Conservation (phyloP, 345 rosid genomes). For the Eucalyptus guilfoylei region DNA sequence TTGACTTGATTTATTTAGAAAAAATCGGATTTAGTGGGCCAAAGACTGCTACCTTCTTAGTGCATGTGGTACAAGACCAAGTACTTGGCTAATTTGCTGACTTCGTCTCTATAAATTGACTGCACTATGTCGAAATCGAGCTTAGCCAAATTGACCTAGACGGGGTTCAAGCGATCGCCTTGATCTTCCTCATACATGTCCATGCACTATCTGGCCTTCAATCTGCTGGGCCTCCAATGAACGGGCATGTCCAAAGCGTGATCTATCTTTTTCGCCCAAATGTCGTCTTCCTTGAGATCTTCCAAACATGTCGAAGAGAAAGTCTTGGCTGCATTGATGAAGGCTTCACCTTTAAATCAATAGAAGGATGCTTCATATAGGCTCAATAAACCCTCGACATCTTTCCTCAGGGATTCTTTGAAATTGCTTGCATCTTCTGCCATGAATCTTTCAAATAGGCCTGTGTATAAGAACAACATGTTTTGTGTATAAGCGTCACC, state of each 20-base stretch:
- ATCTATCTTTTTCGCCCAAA: background rate
- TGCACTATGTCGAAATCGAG: no score
- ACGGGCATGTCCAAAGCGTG: background rate
- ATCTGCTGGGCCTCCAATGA: no score
- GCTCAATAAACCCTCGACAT: slow-evolving; percentile 3
- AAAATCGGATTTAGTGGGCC: background rate
- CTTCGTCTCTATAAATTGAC: no score
- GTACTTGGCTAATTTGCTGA: no score
- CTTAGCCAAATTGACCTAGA: no score
- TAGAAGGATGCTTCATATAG: slow-evolving; percentile 9
- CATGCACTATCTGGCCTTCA: background rate
- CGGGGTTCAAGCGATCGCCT: no score
- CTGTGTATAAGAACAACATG: background rate
- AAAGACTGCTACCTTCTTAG: no score
- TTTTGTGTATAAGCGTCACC: background rate
- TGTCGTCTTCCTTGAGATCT: background rate
- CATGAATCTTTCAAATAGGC: background rate
- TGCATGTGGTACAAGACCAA: no score
- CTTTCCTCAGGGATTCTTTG: background rate
- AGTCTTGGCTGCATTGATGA: background rate
- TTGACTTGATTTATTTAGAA: background rate
- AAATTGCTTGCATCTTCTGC: background rate
- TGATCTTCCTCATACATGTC: background rate
- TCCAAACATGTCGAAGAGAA: background rate
- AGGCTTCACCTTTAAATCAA: background rate